Conservation (phyloP, 148 eudicot species). For the Cornus florida region DNA sequence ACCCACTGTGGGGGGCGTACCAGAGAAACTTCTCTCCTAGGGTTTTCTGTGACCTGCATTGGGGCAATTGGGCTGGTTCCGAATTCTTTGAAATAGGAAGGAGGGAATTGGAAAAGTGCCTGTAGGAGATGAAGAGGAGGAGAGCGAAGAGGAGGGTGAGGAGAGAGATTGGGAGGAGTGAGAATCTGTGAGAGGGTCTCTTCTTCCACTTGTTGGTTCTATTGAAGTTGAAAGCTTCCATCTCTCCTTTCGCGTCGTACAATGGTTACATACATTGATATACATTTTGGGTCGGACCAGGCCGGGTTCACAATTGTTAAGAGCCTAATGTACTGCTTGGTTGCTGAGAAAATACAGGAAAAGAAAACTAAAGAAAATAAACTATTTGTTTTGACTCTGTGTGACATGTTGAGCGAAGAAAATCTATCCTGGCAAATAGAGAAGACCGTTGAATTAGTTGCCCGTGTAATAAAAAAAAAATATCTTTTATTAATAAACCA, state of each 20-base stretch:
- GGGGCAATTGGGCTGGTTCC: slow-evolving; percentile 7
- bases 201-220: slow-evolving; percentile 28
- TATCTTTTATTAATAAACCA: neutral
- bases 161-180: slow-evolving; percentile 29
- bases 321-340: neutral
- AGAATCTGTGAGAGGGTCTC: slow-evolving; percentile 22
- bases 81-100: slow-evolving; percentile 20
- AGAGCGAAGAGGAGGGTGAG: slow-evolving; percentile 29
- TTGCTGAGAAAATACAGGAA: neutral
- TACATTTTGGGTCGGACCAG: too few species aligned
- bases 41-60: slow-evolving; percentile 21
- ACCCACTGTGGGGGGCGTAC: slow-evolving; percentile 96
- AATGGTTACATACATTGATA: too few species aligned
- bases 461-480: neutral
- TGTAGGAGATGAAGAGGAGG: slow-evolving; percentile 37
- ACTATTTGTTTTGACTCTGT: too few species aligned
- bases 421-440: too few species aligned
- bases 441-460: too few species aligned
- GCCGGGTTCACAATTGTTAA: neutral
- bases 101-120: slow-evolving; percentile 24
- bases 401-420: too few species aligned
- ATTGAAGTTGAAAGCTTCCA: slow-evolving; percentile 10
- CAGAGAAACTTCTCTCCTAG: slow-evolving; percentile 6
- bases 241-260: neutral
- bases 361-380: neutral